Evolutionary conservation across 2,329 filamentous ascomycete species (phyloP), one percentile per base, ranked within the genome.

Genomic region (Fusarium chuoi): DNA sequence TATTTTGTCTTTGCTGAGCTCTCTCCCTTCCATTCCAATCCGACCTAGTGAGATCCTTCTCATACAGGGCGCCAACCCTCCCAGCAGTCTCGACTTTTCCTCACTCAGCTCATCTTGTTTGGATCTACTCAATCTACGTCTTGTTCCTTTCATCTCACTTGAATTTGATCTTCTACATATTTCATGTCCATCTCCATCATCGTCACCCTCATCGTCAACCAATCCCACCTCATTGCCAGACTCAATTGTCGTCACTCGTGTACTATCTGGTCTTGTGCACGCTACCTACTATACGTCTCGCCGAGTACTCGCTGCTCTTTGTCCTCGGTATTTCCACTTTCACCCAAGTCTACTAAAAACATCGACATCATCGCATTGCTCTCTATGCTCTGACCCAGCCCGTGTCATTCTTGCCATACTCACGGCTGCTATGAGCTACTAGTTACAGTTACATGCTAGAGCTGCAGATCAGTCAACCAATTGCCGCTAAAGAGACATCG

Each of bases 381-480:
- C 68, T 69, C 54, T 60, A 55, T 71, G 30, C 54, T 68, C 66
- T 26, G 46, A 55, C 36, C 60, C 45, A 54, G 46, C 60, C 66
- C 55, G n/a, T 46, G 55, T 55, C 57, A 58, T 65, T 49, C 24
- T 55, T 57, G 28, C 45, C 46, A 30, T 46, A 52, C 39, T 36
- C 20, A 51, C 38, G 36, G 54, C 26, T 48, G 20, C 35, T 30
- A 35, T 22, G 26, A 46, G 46, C 52, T 55, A 42, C 49, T 38
- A 48, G 26, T n/a, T 48, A 28, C 10, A 48, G 26, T n/a, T 48
- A 28, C 10, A 33, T 62, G n/a, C 49, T 63, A 65, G 58, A 70
- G 52, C 55, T 63, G 75, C 69, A 75, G 70, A 74, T 68, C 68
- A 48, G 66, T 67, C 54, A 46, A 69, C 65, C 70, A 76, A 73